phyloP scores from a whole-genome alignment of 139 green algal genomes.

The Picochlorum costavermella region DNA sequence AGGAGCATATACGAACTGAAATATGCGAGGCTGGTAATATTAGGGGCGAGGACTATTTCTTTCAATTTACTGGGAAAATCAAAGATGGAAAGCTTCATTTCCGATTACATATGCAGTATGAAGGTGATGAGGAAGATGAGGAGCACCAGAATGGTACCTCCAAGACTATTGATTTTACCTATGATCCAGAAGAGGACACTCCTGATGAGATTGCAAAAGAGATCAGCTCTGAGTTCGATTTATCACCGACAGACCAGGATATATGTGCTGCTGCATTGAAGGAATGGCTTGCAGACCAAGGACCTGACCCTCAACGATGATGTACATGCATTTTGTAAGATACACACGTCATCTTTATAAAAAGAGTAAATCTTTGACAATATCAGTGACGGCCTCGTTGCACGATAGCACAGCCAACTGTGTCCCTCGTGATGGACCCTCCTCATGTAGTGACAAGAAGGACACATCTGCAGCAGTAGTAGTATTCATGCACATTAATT shows the following conservation, averaged over 20 bases:
- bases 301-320: conserved; percentile 15
- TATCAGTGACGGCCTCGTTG: too few relatives aligned
- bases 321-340: neutral
- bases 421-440: too few relatives aligned
- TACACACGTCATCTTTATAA: too few relatives aligned
- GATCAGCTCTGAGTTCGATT: conserved; percentile 84
- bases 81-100: conserved; percentile 80
- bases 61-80: conserved; percentile 71
- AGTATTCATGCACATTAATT: too few relatives aligned
- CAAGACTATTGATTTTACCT: conserved; percentile 94
- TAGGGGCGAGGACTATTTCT: conserved; percentile 82
- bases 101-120: conserved; percentile 65
- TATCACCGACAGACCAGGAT: conserved; percentile 78
- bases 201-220: conserved; percentile 84
- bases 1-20: conserved; percentile 3
- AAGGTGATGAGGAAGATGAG: conserved; percentile 25
- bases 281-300: conserved; percentile 75
- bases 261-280: conserved; percentile 82
- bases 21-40: conserved; percentile 61
- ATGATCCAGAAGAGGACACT: conserved; percentile 66
- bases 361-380: too few relatives aligned
- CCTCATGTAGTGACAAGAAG: too few relatives aligned
- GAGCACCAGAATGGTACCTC: conserved; percentile 8
- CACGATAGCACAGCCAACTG: too few relatives aligned
- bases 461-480: too few relatives aligned